Conservation (phyloP, 306 rosid species). For the Casuarina glauca region DNA sequence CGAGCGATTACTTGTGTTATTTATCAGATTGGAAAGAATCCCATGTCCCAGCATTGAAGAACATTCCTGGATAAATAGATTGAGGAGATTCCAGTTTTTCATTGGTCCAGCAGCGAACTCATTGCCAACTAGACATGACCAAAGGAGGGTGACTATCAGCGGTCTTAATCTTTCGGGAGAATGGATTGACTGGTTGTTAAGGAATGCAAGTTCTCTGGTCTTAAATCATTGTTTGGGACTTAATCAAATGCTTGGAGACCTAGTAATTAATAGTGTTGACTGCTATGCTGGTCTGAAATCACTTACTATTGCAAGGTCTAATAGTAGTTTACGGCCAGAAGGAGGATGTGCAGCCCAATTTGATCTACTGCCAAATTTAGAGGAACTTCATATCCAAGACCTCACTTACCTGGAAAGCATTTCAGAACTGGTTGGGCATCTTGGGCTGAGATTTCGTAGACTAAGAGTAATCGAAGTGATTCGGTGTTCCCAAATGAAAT, state of each 20-base stretch:
- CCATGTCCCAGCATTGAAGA: slow-evolving; percentile 6
- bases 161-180: slow-evolving; percentile 16
- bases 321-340: not conserved
- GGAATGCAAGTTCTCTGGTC: slow-evolving; percentile 19
- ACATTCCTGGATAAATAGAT: slow-evolving; percentile 18
- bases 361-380: slow-evolving; percentile 19
- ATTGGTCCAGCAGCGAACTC: slow-evolving; percentile 11
- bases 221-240: slow-evolving; percentile 10
- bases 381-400: slow-evolving; percentile 9
- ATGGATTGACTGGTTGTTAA: slow-evolving; percentile 17
- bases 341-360: slow-evolving; percentile 14
- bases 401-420: slow-evolving; percentile 8
- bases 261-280: not conserved
- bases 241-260: slow-evolving; percentile 14
- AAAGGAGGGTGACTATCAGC: not conserved
- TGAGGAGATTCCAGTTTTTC: slow-evolving; percentile 16
- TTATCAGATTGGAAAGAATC: slow-evolving; percentile 17
- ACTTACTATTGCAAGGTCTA: not conserved
- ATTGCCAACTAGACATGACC: not conserved
- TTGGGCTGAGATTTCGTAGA: slow-evolving; percentile 11
- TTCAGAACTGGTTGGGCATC: slow-evolving; percentile 20
- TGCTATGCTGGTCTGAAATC: slow-evolving; percentile 8
- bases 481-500: slow-evolving; percentile 8
- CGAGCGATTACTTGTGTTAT: slow-evolving; percentile 2
- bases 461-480: slow-evolving; percentile 5